Percentiles rank a stretch among this genome's conserved stretches.
Conservation (phyloP, 352 stramenopile species). For the Globisporangium rhizosaccharum region DNA sequence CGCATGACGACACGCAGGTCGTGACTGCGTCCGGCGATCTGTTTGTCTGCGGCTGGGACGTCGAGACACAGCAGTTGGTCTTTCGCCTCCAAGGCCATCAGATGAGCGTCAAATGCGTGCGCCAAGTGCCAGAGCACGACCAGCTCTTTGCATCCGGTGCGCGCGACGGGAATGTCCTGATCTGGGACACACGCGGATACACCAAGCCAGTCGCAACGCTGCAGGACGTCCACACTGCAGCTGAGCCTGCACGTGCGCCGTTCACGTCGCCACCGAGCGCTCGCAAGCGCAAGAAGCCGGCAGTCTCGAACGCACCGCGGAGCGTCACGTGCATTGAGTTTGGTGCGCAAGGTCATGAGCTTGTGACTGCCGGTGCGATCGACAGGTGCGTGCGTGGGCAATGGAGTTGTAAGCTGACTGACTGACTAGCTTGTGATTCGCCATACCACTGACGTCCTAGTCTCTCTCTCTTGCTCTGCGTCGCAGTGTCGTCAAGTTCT, state of each 20-base stretch:
- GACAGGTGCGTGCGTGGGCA: conserved; percentile 23
- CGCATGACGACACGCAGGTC: conserved; percentile 37
- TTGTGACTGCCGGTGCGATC: conserved; percentile 51
- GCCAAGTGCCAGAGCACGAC: conserved; percentile 26
- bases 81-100: conserved; percentile 39
- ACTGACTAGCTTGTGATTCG: too few relatives aligned
- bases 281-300: conserved; percentile 20
- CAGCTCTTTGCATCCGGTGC: conserved; percentile 50
- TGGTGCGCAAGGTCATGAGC: conserved; percentile 25
- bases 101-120: conserved; percentile 79
- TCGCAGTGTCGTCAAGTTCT: conserved; percentile 53
- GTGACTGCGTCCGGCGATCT: conserved; percentile 57
- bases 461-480: neutral
- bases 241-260: conserved; percentile 7
- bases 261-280: conserved; percentile 32
- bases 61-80: conserved; percentile 28
- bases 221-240: conserved; percentile 30
- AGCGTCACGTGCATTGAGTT: conserved; percentile 79
- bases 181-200: conserved; percentile 43
- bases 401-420: neutral
- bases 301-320: conserved; percentile 20
- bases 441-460: too few relatives aligned
- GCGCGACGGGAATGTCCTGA: conserved; percentile 52
- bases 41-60: conserved; percentile 49
- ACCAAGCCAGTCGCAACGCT: conserved; percentile 25